Conservation (phyloP, 176 grass and related monocot genomes). For the Carex parvula region DNA sequence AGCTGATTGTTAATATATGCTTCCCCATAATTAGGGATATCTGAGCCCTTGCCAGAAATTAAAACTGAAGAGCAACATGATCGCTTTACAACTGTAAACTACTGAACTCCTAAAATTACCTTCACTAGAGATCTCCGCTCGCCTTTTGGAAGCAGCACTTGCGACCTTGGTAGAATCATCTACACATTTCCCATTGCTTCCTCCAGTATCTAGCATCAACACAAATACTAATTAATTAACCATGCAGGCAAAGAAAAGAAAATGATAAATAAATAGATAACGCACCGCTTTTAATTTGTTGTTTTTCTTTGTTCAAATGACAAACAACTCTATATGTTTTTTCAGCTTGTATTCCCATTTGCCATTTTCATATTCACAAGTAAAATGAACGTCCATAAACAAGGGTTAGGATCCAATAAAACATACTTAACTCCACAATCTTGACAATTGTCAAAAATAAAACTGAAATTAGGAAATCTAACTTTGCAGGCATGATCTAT, state of each 20-base stretch:
- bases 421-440: background rate
- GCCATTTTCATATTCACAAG: background rate
- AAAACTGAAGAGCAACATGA: background rate
- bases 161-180: conserved; percentile 28
- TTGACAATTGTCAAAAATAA: background rate
- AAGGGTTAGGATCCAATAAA: background rate
- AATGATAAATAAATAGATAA: background rate
- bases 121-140: conserved; percentile 47
- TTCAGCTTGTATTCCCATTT: background rate
- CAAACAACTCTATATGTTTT: background rate
- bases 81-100: background rate
- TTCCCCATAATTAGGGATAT: background rate
- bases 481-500: background rate
- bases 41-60: background rate
- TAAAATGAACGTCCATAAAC: background rate
- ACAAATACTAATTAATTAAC: conserved; percentile 7
- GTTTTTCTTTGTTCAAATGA: background rate
- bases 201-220: conserved; percentile 35
- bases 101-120: conserved; percentile 40
- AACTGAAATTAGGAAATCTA: background rate
- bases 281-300: background rate
- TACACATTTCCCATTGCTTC: conserved; percentile 16
- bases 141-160: conserved; percentile 53
- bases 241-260: background rate
- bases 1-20: background rate